Evolutionary conservation across 192 early-diverging fungal species (phyloP), one percentile per base, ranked within the genome.

Genomic region (Hyaloraphidium curvatum): DNA sequence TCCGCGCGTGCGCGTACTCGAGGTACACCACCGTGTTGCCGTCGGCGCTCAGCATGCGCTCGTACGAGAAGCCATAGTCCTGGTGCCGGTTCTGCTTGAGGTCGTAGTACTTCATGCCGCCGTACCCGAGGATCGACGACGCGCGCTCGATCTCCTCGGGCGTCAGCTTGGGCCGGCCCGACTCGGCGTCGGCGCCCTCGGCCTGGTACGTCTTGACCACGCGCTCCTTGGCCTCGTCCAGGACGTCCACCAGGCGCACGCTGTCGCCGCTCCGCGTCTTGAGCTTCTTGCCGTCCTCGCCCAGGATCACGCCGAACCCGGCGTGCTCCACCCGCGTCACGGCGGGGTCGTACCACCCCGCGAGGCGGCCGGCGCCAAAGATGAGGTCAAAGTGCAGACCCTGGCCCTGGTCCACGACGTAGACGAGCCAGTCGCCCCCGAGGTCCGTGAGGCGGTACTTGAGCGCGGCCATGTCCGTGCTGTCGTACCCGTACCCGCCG

Each of bases 381-480:
- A 67, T 83, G 82, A 48, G 43, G 43, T 48, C 43, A 59, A 94
- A 73, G 59, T 98, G 91, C 40, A 81, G 73, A 60, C 83, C 83
- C 67, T 98, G 95, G 54, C 86, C 83, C 31, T 80, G 80, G 51
- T 81, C 81, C 16, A 96, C 83, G 40, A 95, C 80, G 56, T 98
- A 98, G 62, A 86, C 75, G 73, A 92, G 82, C 60, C 82, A 77
- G 67, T 97, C 87, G 67, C 89, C 94, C 50, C 86, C 68, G 66
- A 85, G 89, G 50, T 70, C 77, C 43, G 85, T 82, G 54, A 84
- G 78, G 62, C 95, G 87, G 66, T 87, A 78, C 50, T 85, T 78
- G 50, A 89, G 89, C 31, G 91, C 92, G 53, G 91, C 95, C 64
- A 98, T 84, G 66, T 98, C 92, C 54, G 91, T 86, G 37, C 91